Percentiles rank a stretch among this genome's conserved stretches.
Conservation (phyloP, 257 asterid species). For the Scutellaria minor region DNA sequence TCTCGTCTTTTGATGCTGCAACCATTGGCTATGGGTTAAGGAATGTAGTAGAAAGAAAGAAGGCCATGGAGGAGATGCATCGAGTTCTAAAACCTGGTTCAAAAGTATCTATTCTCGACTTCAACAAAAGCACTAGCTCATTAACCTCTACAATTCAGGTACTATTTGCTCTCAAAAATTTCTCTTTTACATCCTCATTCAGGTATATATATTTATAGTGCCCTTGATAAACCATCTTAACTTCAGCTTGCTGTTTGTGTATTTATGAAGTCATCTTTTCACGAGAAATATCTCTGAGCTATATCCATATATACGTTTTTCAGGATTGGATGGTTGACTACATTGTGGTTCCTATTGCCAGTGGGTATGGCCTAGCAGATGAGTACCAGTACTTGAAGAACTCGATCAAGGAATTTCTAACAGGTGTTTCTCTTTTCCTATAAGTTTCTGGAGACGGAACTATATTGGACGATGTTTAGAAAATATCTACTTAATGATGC, state of each 20-base stretch:
- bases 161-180: slow-evolving; percentile 12
- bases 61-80: slow-evolving; percentile 66
- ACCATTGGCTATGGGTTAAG: slow-evolving; percentile 88
- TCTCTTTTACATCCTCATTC: not conserved
- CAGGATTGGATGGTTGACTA: slow-evolving; percentile 84
- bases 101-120: slow-evolving; percentile 73
- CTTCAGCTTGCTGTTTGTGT: slow-evolving; percentile 12
- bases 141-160: slow-evolving; percentile 67
- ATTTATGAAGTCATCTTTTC: not conserved
- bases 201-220: not conserved
- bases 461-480: not conserved
- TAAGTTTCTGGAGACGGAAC: not conserved
- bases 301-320: slow-evolving; percentile 8
- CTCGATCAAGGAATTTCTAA: slow-evolving; percentile 72
- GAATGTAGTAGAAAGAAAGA: slow-evolving; percentile 67
- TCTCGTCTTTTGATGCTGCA: slow-evolving; percentile 70
- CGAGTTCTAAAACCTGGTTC: slow-evolving; percentile 85
- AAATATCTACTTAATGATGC: slow-evolving; percentile 32
- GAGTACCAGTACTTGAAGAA: slow-evolving; percentile 86
- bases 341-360: slow-evolving; percentile 80
- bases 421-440: slow-evolving; percentile 52
- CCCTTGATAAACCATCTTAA: not conserved
- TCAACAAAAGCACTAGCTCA: slow-evolving; percentile 68
- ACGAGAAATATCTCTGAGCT: slow-evolving; percentile 8
- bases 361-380: slow-evolving; percentile 61